Percentiles rank a stretch among this genome's conserved stretches.
phyloP scores from a whole-genome alignment of 108 stramenopile genomes.

The Nitzschia sp. region DNA sequence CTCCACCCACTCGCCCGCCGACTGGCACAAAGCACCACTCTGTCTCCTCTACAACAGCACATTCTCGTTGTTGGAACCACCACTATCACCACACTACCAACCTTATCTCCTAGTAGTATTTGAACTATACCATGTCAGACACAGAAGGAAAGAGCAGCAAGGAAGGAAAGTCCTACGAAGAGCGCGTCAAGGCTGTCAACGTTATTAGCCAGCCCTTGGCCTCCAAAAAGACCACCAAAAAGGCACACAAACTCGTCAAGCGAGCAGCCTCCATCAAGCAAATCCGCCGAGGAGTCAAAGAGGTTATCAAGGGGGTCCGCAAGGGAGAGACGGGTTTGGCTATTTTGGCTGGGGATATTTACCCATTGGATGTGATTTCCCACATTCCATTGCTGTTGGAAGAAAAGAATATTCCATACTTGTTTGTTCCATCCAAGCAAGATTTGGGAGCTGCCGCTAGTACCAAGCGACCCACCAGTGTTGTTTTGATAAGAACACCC shows the following conservation, averaged over 20 bases:
- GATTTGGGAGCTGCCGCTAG: conserved; percentile 96
- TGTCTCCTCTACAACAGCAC: too few species aligned
- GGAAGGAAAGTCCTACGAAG: conserved; percentile 75
- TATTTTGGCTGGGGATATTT: conserved; percentile 97
- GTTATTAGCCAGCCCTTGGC: conserved; percentile 93
- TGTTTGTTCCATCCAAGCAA: conserved; percentile 96
- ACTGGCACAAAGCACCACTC: too few species aligned
- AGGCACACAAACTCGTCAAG: conserved; percentile 94
- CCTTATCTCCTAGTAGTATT: not conserved
- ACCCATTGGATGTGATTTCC: conserved; percentile 94
- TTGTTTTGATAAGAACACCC: conserved; percentile 80
- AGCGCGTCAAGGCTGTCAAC: conserved; percentile 86
- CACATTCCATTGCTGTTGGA: conserved; percentile 94
- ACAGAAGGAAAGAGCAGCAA: conserved; percentile 15
- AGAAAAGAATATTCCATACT: conserved; percentile 92
- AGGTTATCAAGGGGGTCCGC: conserved; percentile 96
- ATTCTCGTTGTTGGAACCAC: too few species aligned
- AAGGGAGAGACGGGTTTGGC: conserved; percentile 94
- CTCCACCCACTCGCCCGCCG: too few species aligned
- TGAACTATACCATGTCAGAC: conserved; percentile 11
- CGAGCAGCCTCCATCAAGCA: conserved; percentile 87
- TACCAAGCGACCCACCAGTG: conserved; percentile 97
- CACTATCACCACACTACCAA: too few species aligned
- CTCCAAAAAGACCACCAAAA: conserved; percentile 94
- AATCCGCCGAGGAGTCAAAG: conserved; percentile 95